A percentile compares a stretch with the other conserved stretches of the same genome.
These are phyloP conservation scores for Martiniozyma abietophila DNA, from an alignment of 805 yeast species.

Conservation along the genomic window DNA sequence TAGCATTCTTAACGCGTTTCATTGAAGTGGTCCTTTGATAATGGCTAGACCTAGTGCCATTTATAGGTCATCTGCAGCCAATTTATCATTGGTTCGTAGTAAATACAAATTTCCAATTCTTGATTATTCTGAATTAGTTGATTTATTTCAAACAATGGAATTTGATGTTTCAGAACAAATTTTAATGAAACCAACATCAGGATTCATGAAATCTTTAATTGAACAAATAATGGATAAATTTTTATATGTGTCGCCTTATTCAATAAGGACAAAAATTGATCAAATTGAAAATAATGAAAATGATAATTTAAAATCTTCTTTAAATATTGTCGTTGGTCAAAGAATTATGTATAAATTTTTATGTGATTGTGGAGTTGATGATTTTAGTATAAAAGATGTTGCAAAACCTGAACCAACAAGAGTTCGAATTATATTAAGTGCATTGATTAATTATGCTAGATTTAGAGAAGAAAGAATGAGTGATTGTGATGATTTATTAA, in stretches of 20 bases:
- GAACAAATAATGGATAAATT: constrained; percentile 29
- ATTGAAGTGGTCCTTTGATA: background rate
- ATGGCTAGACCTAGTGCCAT: constrained; percentile 31
- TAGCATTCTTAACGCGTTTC: no score
- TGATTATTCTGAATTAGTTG: constrained; percentile 22
- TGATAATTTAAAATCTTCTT: constrained; percentile 26
- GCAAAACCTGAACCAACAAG: constrained; percentile 68
- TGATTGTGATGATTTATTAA: constrained; percentile 57
- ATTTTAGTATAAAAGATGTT: constrained; percentile 67
- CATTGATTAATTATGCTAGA: constrained; percentile 76
- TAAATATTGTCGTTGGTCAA: constrained; percentile 47
- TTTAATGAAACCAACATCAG: constrained; percentile 23
- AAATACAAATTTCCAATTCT: constrained; percentile 28
- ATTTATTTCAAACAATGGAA: constrained; percentile 21
- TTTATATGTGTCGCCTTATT: constrained; percentile 24
- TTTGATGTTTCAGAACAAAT: constrained; percentile 23
- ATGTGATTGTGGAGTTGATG: constrained; percentile 65
- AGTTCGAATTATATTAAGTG: constrained; percentile 60
- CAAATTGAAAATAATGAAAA: constrained; percentile 16
- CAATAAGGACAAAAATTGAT: constrained; percentile 20
- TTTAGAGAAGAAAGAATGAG: constrained; percentile 69
- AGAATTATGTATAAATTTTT: constrained; percentile 54
- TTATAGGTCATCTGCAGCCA: constrained; percentile 21
- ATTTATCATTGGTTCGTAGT: constrained; percentile 13
- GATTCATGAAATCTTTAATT: constrained; percentile 25